Percentiles rank a stretch among this genome's conserved stretches.
These are phyloP conservation scores for Alternaria gansuensis DNA, from an alignment of 2,329 filamentous ascomycete species.

Conservation along the genomic window DNA sequence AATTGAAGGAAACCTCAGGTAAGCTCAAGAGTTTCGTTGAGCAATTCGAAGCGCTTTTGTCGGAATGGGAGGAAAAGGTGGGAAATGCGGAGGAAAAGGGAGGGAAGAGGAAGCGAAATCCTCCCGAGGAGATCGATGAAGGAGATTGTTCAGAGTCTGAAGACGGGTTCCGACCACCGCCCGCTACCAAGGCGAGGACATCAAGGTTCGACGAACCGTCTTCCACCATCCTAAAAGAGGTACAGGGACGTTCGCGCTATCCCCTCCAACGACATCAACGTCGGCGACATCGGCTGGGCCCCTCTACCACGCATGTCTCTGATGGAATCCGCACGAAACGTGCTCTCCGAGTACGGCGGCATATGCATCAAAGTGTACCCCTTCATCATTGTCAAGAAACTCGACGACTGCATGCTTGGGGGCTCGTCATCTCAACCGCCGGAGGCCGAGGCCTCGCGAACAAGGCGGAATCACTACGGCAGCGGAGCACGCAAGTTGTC, in stretches of 20 bases:
- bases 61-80: background rate
- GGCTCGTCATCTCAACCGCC: background rate
- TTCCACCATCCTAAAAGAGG: background rate
- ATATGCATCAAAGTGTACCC: slow-evolving; percentile 1
- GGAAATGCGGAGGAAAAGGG: background rate
- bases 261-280: background rate
- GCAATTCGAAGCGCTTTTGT: background rate
- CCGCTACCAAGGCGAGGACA: background rate
- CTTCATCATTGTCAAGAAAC: slow-evolving; percentile 8
- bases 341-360: background rate
- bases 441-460: background rate
- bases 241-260: background rate
- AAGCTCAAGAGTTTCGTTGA: background rate
- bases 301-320: background rate
- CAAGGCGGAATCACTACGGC: background rate
- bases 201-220: background rate
- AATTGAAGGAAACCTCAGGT: background rate
- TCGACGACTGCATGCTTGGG: slow-evolving; percentile 8
- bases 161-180: background rate
- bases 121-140: background rate
- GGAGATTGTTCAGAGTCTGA: too few species aligned
- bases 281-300: slow-evolving; percentile 6
- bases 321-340: background rate
- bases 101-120: background rate
- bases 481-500: background rate